phyloP scores from a whole-genome alignment of 257 asterid genomes.

The Asclepias syriaca region DNA sequence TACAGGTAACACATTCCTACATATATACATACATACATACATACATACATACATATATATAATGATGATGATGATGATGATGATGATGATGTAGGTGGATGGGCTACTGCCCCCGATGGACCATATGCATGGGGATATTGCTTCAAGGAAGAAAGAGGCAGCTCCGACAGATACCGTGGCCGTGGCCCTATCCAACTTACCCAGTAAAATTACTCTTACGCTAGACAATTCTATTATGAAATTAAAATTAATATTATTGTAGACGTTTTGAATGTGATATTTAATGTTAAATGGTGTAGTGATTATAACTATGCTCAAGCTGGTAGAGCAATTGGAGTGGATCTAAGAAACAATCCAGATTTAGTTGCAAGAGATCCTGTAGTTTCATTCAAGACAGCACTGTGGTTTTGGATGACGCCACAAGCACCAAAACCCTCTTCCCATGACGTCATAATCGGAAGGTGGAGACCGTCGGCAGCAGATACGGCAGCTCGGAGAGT shows the following conservation, averaged over 20 bases:
- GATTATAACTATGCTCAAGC: conserved; percentile 35
- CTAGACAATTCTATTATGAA: too few relatives aligned
- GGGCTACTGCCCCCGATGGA: conserved; percentile 29
- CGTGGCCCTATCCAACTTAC: conserved; percentile 30
- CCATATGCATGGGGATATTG: conserved; percentile 37
- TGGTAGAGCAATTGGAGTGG: conserved; percentile 17
- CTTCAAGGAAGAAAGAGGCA: conserved; percentile 22
- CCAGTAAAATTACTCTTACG: background rate
- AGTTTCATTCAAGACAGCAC: conserved; percentile 32
- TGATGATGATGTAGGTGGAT: conserved; percentile 21
- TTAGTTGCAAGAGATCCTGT: conserved; percentile 19
- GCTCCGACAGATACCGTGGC: conserved; percentile 13
- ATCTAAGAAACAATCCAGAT: conserved; percentile 25
- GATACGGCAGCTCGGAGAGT: conserved; percentile 22
- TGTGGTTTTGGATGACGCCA: conserved; percentile 39
- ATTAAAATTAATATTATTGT: too few relatives aligned
- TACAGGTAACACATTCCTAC: too few relatives aligned
- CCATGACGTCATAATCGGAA: conserved; percentile 27
- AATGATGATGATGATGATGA: too few relatives aligned
- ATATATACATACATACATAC: too few relatives aligned
- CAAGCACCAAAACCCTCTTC: conserved; percentile 27
- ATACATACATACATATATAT: too few relatives aligned
- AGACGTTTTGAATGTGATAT: too few relatives aligned
- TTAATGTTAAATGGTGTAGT: conserved; percentile 11
- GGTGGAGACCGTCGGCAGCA: conserved; percentile 23